These are phyloP conservation scores for Ilyonectria mors-panacis DNA, from an alignment of 2,329 filamentous ascomycete genomes.

Conservation along the genomic window DNA sequence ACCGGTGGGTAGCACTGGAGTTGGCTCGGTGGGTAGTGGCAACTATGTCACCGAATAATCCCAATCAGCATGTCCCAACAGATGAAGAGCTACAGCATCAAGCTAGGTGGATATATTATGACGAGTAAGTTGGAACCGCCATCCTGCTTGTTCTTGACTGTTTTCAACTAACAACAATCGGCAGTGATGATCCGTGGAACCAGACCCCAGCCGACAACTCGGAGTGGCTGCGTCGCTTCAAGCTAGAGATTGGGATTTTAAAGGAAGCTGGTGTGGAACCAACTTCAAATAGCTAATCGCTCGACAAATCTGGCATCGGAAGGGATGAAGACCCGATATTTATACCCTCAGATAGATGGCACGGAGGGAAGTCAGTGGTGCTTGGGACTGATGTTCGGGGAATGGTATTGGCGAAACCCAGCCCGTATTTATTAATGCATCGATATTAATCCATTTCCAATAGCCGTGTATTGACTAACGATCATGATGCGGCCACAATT, in stretches of 20 bases:
- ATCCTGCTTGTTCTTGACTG: neutral
- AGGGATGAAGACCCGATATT: too few species aligned
- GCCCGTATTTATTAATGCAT: too few species aligned
- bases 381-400: too few species aligned
- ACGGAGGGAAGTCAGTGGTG: too few species aligned
- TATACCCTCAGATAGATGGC: too few species aligned
- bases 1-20: conserved; percentile 28
- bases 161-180: too few species aligned
- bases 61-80: conserved; percentile 31
- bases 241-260: neutral
- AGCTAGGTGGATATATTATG: conserved; percentile 28
- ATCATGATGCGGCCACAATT: too few species aligned
- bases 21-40: conserved; percentile 29
- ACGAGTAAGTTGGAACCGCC: conserved; percentile 1
- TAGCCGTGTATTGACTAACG: too few species aligned
- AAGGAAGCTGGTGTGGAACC: neutral
- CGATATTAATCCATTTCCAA: too few species aligned
- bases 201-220: neutral
- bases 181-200: conserved; percentile 1
- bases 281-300: too few species aligned
- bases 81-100: conserved; percentile 35
- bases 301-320: too few species aligned
- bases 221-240: neutral
- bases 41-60: conserved; percentile 36
- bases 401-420: too few species aligned